phyloP scores from a whole-genome alignment of 2,329 filamentous ascomycete genomes.

The Fusarium acutatum region DNA sequence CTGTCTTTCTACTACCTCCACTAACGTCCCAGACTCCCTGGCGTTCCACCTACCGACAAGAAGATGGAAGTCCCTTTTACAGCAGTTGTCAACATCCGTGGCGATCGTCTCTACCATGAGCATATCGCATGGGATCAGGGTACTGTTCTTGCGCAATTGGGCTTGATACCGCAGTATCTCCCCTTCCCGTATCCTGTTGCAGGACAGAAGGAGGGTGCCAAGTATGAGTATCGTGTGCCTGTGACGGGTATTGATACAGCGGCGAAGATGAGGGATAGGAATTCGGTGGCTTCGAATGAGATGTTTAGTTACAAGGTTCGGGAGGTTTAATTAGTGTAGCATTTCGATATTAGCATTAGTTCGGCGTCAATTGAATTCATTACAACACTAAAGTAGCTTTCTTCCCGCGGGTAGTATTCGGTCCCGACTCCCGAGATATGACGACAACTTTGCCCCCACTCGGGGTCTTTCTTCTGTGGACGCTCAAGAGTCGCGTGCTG shows the following conservation, averaged over 20 bases:
- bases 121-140: conserved; percentile 76
- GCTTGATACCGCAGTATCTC: conserved; percentile 66
- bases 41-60: conserved; percentile 62
- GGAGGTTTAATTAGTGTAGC: conserved; percentile 16
- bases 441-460: background rate
- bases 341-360: background rate
- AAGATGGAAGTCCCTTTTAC: conserved; percentile 68
- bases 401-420: background rate
- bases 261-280: conserved; percentile 45
- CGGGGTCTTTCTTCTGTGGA: too few relatives aligned
- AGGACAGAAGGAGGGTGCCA: conserved; percentile 40
- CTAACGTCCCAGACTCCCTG: conserved; percentile 52
- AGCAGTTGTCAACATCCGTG: conserved; percentile 69
- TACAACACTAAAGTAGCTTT: background rate
- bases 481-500: background rate
- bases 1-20: rapidly evolving
- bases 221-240: conserved; percentile 45
- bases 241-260: conserved; percentile 46
- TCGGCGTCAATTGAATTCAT: background rate
- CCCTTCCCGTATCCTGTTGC: conserved; percentile 66
- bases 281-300: conserved; percentile 44
- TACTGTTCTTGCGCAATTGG: conserved; percentile 68
- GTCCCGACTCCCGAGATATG: background rate
- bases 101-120: conserved; percentile 71
- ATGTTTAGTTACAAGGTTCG: conserved; percentile 42